phyloP scores from a whole-genome alignment of 306 rosid species.

The Amphicarpaea edgeworthii region DNA sequence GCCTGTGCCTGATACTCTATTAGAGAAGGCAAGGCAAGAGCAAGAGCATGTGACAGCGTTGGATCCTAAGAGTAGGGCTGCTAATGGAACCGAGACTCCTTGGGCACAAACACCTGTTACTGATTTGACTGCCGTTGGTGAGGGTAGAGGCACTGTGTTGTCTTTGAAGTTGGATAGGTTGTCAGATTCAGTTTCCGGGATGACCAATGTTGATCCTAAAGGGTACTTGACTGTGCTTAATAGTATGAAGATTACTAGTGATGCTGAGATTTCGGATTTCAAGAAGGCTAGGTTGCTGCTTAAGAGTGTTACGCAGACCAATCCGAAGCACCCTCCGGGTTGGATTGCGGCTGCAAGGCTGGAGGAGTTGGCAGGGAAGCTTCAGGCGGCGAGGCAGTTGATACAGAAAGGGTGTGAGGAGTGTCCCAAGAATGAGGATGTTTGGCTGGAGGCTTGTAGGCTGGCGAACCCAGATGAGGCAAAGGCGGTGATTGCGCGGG shows the following conservation, averaged over 20 bases:
- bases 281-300: constrained; percentile 85
- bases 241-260: constrained; percentile 91
- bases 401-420: constrained; percentile 89
- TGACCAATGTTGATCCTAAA: constrained; percentile 83
- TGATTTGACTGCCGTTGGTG: constrained; percentile 91
- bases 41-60: constrained; percentile 86
- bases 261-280: constrained; percentile 87
- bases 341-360: constrained; percentile 94
- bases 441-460: constrained; percentile 95
- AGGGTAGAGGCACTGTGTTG: constrained; percentile 89
- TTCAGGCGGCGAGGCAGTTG: constrained; percentile 81
- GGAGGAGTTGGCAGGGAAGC: constrained; percentile 90
- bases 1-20: constrained; percentile 85
- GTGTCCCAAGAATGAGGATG: constrained; percentile 90
- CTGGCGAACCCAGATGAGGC: constrained; percentile 88
- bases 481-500: constrained; percentile 82
- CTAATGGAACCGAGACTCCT: constrained; percentile 80
- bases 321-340: constrained; percentile 90
- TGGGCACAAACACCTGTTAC: constrained; percentile 92
- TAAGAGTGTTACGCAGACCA: constrained; percentile 87
- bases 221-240: constrained; percentile 82
- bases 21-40: constrained; percentile 93
- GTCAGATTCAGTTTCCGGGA: constrained; percentile 80
- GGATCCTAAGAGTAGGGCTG: constrained; percentile 86
- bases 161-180: constrained; percentile 83